Conservation (phyloP, 2,329 filamentous ascomycete genomes). For the Ilyonectria sp. region DNA sequence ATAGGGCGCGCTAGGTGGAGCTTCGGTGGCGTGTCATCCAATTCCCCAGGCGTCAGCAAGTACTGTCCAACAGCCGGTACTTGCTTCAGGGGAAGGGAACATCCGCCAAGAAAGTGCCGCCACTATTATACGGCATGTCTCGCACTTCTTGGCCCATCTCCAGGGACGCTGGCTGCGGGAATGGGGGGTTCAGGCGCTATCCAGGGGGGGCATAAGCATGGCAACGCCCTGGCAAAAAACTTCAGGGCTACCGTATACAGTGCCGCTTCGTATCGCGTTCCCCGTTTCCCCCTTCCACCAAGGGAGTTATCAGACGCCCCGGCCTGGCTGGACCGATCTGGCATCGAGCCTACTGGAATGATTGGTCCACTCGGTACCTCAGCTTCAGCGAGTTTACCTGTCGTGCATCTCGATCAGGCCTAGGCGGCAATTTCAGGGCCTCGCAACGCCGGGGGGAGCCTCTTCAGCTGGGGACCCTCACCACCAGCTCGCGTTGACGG, state of each 20-base stretch:
- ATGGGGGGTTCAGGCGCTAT: neutral
- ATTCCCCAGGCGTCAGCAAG: constrained; percentile 5
- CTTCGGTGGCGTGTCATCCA: constrained; percentile 1
- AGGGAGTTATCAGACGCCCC: constrained; percentile 19
- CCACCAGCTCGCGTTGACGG: neutral
- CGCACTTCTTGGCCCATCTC: neutral
- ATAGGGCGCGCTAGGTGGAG: neutral
- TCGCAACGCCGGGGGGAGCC: constrained; percentile 15
- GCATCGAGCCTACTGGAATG: constrained; percentile 40
- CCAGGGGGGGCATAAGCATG: neutral
- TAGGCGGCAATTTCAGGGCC: constrained; percentile 37
- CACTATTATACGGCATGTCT: neutral
- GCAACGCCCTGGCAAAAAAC: neutral
- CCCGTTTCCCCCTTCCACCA: constrained; percentile 20
- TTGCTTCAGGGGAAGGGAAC: constrained; percentile 25
- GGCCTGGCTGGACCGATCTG: constrained; percentile 30
- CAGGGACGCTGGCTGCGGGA: neutral
- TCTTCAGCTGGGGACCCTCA: neutral
- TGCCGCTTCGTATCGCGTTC: constrained; percentile 23
- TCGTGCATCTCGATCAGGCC: constrained; percentile 29
- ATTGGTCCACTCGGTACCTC: constrained; percentile 31
- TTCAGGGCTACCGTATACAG: constrained; percentile 1
- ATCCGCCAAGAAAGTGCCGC: constrained; percentile 14
- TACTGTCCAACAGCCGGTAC: constrained; percentile 22
- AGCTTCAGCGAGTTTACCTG: constrained; percentile 29